Conservation (phyloP, 2,329 filamentous ascomycete genomes). For the Macrophomina pseudophaseolina region DNA sequence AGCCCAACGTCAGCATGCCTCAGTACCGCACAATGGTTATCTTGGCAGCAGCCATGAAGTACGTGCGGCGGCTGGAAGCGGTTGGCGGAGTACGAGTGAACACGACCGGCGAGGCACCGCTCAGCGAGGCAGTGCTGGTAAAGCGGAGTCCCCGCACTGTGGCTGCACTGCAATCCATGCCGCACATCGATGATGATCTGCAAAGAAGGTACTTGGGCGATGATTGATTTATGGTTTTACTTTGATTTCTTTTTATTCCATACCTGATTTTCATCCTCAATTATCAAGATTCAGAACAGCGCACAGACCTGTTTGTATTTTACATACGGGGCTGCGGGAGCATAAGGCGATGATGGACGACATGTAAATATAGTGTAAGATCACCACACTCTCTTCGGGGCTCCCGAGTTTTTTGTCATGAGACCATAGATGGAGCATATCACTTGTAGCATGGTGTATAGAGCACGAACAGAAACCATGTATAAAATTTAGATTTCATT, state of each 20-base stretch:
- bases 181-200: constrained; percentile 38
- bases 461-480: not conserved
- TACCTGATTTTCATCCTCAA: not conserved
- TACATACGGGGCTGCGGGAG: not conserved
- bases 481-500: not conserved
- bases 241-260: not conserved
- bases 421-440: not conserved
- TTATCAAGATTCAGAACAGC: not conserved
- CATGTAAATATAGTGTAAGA: constrained; percentile 14
- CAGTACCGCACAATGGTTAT: constrained; percentile 51
- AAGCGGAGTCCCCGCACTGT: constrained; percentile 46
- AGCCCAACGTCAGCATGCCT: constrained; percentile 41
- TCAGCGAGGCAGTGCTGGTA: constrained; percentile 39
- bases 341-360: not conserved
- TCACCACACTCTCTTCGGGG: not conserved
- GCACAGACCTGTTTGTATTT: not conserved
- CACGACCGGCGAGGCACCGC: constrained; percentile 28
- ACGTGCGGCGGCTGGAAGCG: constrained; percentile 43
- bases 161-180: constrained; percentile 52
- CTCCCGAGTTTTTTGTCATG: not conserved
- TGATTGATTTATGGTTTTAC: not conserved
- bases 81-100: constrained; percentile 34
- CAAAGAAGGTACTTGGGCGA: constrained; percentile 37
- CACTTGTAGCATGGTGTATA: not conserved
- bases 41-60: constrained; percentile 45